Evolutionary conservation across 2,329 filamentous ascomycete genomes (phyloP), one percentile per base, ranked within the genome.

Genomic region (Claviceps paspali): DNA sequence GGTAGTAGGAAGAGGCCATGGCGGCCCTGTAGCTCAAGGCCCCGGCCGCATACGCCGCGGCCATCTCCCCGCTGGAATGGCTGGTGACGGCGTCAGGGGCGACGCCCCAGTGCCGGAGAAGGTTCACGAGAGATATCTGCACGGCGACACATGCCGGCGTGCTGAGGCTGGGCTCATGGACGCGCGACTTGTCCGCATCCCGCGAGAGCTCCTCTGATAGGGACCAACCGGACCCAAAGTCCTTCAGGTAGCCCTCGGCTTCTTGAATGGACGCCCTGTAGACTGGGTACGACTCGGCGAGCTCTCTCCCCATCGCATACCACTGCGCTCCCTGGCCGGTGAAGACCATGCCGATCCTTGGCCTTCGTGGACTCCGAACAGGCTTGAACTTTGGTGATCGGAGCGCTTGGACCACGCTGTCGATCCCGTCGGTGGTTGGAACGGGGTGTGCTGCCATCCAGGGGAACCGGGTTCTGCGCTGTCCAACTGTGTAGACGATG

Each of bases 41-140:
- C 2, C 50, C 53, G 3, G 45, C 49, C 7, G 53, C 42, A 39
- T 51, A 58, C 12, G 54, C 55, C n/a, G 54, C 55, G 10, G 49
- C 52, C n/a, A 56, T 58, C 40, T 59, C 55, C 3, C 55, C 55
- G 22, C 48, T 51, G 3, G 51, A 55, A 31, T 59, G 55, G 1
- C 55, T 50, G 3, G 47, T 41, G 2, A 53, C 51, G 10, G 42
- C 44, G 6, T 38, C 21, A 5, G 53, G 51, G 6, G 17, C 30
- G 5, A 57, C 38, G 3, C 46, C 45, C 43, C 52, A 56, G 15
- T 41, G 34, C 19, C 38, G 40, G 30, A 56, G 45, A 0, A 60
- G 42, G 14, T 51, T 41, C 0, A 60, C 45, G 1, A 63, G 39
- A n/a, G 42, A 55, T 10, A 63, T 41, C 39, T 63, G 60, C 5